Percentiles rank a stretch among this genome's conserved stretches.
Conservation (phyloP, 2,329 filamentous ascomycete species). For the Endoconidiophora polonica region DNA sequence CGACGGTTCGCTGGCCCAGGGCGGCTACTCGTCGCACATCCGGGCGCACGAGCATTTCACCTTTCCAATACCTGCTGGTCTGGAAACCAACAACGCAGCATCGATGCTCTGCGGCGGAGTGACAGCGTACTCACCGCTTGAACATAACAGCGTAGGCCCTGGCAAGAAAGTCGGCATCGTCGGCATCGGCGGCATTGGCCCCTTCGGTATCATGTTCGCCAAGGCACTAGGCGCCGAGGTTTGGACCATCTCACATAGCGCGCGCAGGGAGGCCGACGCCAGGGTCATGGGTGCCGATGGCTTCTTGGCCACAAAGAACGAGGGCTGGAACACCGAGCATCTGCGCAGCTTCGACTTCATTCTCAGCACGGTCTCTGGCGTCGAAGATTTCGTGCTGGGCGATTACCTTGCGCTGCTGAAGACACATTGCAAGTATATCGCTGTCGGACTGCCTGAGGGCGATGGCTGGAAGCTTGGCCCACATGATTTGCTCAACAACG, state of each 20-base stretch:
- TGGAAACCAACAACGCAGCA: slow-evolving; percentile 44
- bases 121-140: slow-evolving; percentile 59
- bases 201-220: slow-evolving; percentile 50
- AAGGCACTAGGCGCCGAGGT: slow-evolving; percentile 42
- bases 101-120: slow-evolving; percentile 73
- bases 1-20: slow-evolving; percentile 44
- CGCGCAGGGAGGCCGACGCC: slow-evolving; percentile 38
- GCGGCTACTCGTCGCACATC: slow-evolving; percentile 47
- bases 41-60: slow-evolving; percentile 62
- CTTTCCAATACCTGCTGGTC: slow-evolving; percentile 55
- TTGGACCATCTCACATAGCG: slow-evolving; percentile 38
- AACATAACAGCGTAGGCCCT: slow-evolving; percentile 52
- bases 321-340: slow-evolving; percentile 34
- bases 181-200: slow-evolving; percentile 53
- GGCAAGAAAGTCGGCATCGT: slow-evolving; percentile 51
- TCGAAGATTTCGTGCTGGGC: slow-evolving; percentile 46
- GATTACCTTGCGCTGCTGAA: slow-evolving; percentile 62
- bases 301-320: slow-evolving; percentile 38
- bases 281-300: slow-evolving; percentile 37
- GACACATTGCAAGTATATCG: slow-evolving; percentile 66
- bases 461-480: slow-evolving; percentile 54
- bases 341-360: slow-evolving; percentile 51
- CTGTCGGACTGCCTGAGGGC: slow-evolving; percentile 64
- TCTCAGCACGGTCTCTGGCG: slow-evolving; percentile 53
- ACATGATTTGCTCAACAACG: slow-evolving; percentile 60